Conservation (phyloP, 306 rosid species). For the Acacia crassicarpa region DNA sequence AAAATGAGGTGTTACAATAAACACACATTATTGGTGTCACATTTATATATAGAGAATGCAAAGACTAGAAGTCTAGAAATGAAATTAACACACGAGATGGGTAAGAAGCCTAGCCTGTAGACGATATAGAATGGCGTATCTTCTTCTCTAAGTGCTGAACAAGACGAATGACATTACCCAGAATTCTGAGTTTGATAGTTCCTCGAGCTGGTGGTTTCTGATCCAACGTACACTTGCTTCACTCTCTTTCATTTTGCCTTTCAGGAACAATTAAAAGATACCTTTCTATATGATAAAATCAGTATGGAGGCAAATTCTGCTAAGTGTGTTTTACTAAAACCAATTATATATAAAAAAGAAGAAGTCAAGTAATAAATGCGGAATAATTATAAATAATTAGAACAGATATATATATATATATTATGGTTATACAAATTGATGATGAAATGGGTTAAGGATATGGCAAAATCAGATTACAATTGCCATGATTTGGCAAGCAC, state of each 20-base stretch:
- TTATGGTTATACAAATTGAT: neutral
- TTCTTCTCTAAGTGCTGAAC: neutral
- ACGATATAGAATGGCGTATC: neutral
- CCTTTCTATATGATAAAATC: neutral
- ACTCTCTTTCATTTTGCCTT: neutral
- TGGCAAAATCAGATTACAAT: neutral
- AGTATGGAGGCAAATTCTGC: neutral
- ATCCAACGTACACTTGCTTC: neutral
- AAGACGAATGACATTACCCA: neutral
- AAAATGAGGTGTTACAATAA: no score
- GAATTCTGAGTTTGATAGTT: slow-evolving; percentile 1
- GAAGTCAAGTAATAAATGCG: neutral
- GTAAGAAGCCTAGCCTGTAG: no score
- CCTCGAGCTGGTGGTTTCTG: neutral
- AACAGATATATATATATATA: no score
- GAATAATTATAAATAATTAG: neutral
- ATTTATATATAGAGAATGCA: neutral
- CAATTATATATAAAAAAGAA: neutral
- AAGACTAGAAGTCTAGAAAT: neutral
- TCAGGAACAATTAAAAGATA: no score
- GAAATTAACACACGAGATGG: neutral
- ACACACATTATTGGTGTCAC: neutral
- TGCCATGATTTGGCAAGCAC: no score
- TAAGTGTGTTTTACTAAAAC: neutral
- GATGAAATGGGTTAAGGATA: neutral